Percentiles rank a stretch among this genome's conserved stretches.
These are phyloP conservation scores for Fimicolochytrium jonesii DNA, from an alignment of 192 early-diverging fungal genomes.

Conservation along the genomic window DNA sequence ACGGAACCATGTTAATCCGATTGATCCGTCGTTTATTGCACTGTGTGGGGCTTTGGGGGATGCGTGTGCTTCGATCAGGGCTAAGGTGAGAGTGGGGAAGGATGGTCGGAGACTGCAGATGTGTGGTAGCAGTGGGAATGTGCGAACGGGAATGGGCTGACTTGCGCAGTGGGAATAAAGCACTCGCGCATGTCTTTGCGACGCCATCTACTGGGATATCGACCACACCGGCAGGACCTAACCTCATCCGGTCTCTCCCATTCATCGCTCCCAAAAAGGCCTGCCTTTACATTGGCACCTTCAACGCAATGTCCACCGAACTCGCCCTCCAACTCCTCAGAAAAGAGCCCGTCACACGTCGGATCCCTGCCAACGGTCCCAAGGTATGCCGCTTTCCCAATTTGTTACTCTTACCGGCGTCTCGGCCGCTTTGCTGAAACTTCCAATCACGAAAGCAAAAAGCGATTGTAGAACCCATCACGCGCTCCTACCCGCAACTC, in stretches of 20 bases:
- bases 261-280: slow-evolving; percentile 15
- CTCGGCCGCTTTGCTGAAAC: background rate
- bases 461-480: background rate
- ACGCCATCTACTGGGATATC: background rate
- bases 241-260: background rate
- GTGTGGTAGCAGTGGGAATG: background rate
- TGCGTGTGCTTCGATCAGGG: background rate
- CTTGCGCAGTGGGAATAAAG: background rate
- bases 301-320: slow-evolving; percentile 1
- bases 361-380: background rate
- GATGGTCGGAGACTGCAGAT: background rate
- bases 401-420: background rate
- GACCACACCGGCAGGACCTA: too few species aligned
- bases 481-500: background rate
- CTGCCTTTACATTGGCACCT: slow-evolving; percentile 21
- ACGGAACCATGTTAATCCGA: background rate
- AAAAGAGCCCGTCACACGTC: slow-evolving; percentile 1
- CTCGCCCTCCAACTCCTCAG: slow-evolving; percentile 19
- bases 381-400: background rate
- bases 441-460: background rate
- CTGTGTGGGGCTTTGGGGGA: background rate
- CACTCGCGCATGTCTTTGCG: background rate
- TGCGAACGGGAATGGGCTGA: too few species aligned
- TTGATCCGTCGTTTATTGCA: background rate
- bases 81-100: background rate